phyloP scores from a whole-genome alignment of 805 yeast genomes.

The Zygosaccharomyces lentus region DNA sequence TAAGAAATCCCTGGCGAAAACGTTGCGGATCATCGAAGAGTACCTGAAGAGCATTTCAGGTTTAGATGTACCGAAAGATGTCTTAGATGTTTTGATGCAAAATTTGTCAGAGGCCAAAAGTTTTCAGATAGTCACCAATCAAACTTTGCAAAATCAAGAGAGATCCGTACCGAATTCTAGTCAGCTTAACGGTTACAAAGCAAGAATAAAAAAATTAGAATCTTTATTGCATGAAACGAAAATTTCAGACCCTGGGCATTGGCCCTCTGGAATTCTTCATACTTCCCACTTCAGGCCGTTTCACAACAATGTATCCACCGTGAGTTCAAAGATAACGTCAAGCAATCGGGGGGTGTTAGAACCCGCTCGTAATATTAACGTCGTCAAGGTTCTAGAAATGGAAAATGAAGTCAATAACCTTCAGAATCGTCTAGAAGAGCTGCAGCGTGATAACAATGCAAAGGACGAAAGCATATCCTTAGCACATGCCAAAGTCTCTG shows the following conservation, averaged over 20 bases:
- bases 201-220: constrained; percentile 72
- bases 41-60: constrained; percentile 39
- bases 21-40: constrained; percentile 30
- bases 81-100: constrained; percentile 36
- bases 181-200: constrained; percentile 57
- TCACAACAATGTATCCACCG: constrained; percentile 14
- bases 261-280: constrained; percentile 42
- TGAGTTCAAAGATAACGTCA: constrained; percentile 14
- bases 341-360: constrained; percentile 5
- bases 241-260: constrained; percentile 47
- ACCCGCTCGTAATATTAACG: constrained; percentile 2
- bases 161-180: constrained; percentile 25
- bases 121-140: constrained; percentile 7
- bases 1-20: constrained; percentile 4
- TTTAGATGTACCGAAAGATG: constrained; percentile 31
- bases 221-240: constrained; percentile 71
- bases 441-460: not conserved
- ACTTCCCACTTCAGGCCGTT: constrained; percentile 14
- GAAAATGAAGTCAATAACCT: constrained; percentile 9
- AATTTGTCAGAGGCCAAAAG: constrained; percentile 33
- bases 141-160: constrained; percentile 1
- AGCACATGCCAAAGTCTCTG: constrained; percentile 11
- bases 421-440: constrained; percentile 7
- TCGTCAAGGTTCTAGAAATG: constrained; percentile 9
- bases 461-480: constrained; percentile 3